phyloP scores from a whole-genome alignment of 2,329 filamentous ascomycete genomes.

The Colletotrichum graminicola region DNA sequence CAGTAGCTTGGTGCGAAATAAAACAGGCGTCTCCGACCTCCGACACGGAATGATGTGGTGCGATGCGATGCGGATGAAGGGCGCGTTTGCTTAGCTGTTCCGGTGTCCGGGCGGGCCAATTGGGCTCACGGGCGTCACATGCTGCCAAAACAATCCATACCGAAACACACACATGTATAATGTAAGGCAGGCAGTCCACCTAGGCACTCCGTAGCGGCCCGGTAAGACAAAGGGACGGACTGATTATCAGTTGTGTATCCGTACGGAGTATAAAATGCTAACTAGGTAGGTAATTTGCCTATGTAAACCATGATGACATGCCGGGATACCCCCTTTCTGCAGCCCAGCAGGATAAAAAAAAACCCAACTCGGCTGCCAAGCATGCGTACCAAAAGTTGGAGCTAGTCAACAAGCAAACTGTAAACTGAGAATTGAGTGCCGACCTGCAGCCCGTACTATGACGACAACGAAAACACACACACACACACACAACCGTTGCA shows the following conservation, averaged over 20 bases:
- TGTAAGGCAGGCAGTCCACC: too few species aligned
- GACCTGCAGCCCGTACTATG: constrained; percentile 19
- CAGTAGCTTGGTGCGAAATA: neutral
- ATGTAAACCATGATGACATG: neutral
- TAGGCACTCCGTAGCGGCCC: neutral
- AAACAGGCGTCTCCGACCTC: neutral
- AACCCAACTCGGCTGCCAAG: too few species aligned
- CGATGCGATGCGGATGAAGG: constrained; percentile 5
- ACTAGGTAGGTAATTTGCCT: neutral
- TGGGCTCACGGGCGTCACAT: neutral
- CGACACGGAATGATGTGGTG: neutral
- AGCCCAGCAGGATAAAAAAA: too few species aligned
- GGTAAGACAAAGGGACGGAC: constrained; percentile 12
- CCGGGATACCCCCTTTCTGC: neutral
- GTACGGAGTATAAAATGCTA: neutral
- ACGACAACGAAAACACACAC: constrained; percentile 1
- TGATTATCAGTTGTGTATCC: constrained; percentile 5
- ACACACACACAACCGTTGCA: neutral
- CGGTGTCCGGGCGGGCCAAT: constrained; percentile 5
- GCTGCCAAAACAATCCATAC: neutral
- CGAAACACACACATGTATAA: neutral
- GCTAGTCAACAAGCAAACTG: neutral
- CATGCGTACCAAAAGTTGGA: neutral
- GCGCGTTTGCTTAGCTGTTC: constrained; percentile 8
- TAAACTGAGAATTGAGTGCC: neutral